A percentile compares a stretch with the other conserved stretches of the same genome.
phyloP scores from a whole-genome alignment of 768 basidiomycete species.

The Boletus reticuloceps region DNA sequence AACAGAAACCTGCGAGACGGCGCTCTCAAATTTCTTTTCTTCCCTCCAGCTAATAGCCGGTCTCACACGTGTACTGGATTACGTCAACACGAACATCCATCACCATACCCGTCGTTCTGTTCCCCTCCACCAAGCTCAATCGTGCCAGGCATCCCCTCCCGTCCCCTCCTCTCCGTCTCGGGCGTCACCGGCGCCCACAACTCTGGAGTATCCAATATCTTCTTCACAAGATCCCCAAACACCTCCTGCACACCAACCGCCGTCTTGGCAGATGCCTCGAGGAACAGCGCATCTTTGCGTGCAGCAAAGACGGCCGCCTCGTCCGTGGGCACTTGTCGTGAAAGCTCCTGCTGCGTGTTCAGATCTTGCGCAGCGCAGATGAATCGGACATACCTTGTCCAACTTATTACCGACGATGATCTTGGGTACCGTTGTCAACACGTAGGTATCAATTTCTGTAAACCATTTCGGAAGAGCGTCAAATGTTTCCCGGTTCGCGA shows the following conservation, averaged over 20 bases:
- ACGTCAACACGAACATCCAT: conserved; percentile 35
- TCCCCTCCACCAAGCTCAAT: conserved; percentile 31
- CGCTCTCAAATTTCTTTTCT: conserved; percentile 5
- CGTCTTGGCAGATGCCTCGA: conserved; percentile 94
- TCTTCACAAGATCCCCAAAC: conserved; percentile 72
- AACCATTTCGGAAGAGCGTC: conserved; percentile 94
- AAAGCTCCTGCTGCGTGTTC: conserved; percentile 64
- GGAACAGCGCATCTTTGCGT: conserved; percentile 80
- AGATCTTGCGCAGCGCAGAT: background rate
- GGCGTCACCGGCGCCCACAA: conserved; percentile 56
- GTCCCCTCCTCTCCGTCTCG: conserved; percentile 5
- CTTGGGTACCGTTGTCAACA: conserved; percentile 81
- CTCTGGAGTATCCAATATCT: conserved; percentile 81
- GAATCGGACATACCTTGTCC: conserved; percentile 66
- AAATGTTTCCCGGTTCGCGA: conserved; percentile 88
- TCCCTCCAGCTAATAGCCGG: background rate
- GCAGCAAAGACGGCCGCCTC: conserved; percentile 82
- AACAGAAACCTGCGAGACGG: background rate
- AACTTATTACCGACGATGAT: conserved; percentile 95
- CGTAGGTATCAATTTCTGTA: conserved; percentile 91
- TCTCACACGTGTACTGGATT: conserved; percentile 18
- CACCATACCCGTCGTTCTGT: no score
- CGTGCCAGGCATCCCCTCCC: conserved; percentile 41
- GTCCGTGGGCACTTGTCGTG: conserved; percentile 75
- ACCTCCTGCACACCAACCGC: conserved; percentile 77